These are phyloP conservation scores for Hirsutella thompsonii DNA, from an alignment of 2,329 filamentous ascomycete species.

Conservation along the genomic window DNA sequence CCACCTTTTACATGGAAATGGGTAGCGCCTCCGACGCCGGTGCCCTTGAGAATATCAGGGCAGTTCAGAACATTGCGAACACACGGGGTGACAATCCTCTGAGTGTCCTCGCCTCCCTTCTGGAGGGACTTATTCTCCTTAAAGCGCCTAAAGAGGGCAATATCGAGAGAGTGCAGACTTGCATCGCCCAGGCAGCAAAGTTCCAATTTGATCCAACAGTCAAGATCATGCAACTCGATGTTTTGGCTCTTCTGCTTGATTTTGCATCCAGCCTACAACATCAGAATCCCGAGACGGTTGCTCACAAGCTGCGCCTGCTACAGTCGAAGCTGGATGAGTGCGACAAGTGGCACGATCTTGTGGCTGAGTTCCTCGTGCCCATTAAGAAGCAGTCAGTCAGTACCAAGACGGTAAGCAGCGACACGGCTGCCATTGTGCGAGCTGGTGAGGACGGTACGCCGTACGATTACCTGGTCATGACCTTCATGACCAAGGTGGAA, in stretches of 20 bases:
- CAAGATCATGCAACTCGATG: slow-evolving; percentile 52
- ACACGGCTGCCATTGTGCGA: slow-evolving; percentile 41
- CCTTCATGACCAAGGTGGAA: slow-evolving; percentile 48
- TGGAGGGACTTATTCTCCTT: slow-evolving; percentile 59
- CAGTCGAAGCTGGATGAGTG: slow-evolving; percentile 49
- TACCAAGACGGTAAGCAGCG: slow-evolving; percentile 38
- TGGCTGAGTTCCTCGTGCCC: slow-evolving; percentile 39
- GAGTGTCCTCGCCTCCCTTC: slow-evolving; percentile 48
- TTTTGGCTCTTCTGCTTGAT: slow-evolving; percentile 55
- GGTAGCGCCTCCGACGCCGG: slow-evolving; percentile 47
- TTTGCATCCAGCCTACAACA: slow-evolving; percentile 56
- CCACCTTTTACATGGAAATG: slow-evolving; percentile 53
- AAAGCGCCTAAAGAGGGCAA: slow-evolving; percentile 50
- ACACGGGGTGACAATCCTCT: slow-evolving; percentile 50
- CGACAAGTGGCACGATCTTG: slow-evolving; percentile 33
- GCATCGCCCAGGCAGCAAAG: slow-evolving; percentile 61
- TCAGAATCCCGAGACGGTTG: slow-evolving; percentile 42
- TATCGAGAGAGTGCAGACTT: slow-evolving; percentile 57
- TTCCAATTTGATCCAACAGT: slow-evolving; percentile 54
- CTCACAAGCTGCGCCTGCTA: slow-evolving; percentile 47
- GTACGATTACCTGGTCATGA: slow-evolving; percentile 44
- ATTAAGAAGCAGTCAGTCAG: slow-evolving; percentile 37
- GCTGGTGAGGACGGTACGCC: slow-evolving; percentile 29
- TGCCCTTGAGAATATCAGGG: slow-evolving; percentile 55
- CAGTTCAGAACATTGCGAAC: slow-evolving; percentile 46